phyloP scores from a whole-genome alignment of 257 asterid species.

The Paulownia fortunei region DNA sequence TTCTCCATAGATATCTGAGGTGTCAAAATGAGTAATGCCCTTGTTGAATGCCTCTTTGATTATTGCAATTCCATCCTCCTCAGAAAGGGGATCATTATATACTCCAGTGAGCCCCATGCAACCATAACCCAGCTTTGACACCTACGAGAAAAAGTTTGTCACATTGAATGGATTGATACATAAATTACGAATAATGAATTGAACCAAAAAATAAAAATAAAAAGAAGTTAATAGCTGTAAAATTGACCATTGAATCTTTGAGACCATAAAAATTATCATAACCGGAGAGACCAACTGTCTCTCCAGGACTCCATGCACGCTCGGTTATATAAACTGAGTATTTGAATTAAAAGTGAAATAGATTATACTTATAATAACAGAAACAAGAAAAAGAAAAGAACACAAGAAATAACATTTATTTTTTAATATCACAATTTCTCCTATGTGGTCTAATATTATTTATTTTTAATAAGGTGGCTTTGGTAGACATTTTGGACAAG shows the following conservation, averaged over 20 bases:
- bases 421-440: background rate
- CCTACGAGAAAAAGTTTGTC: slow-evolving; percentile 31
- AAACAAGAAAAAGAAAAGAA: too few relatives aligned
- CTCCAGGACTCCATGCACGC: background rate
- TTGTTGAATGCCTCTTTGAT: slow-evolving; percentile 52
- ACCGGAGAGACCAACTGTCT: background rate
- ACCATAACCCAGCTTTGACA: slow-evolving; percentile 63
- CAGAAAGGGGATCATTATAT: slow-evolving; percentile 53
- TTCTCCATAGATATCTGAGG: slow-evolving; percentile 52
- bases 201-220: background rate
- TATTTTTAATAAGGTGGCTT: background rate
- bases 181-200: background rate
- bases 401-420: too few relatives aligned
- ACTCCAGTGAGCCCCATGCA: slow-evolving; percentile 69
- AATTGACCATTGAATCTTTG: background rate
- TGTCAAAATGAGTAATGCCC: slow-evolving; percentile 59
- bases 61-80: slow-evolving; percentile 55
- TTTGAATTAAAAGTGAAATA: background rate
- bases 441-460: too few relatives aligned
- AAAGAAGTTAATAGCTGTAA: background rate
- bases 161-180: background rate
- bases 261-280: background rate
- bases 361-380: background rate
- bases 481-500: background rate
- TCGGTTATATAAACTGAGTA: background rate